Percentiles rank a stretch among this genome's conserved stretches.
These are phyloP conservation scores for Thymus mandschuricus DNA, from an alignment of 257 asterid species.

Conservation along the genomic window DNA sequence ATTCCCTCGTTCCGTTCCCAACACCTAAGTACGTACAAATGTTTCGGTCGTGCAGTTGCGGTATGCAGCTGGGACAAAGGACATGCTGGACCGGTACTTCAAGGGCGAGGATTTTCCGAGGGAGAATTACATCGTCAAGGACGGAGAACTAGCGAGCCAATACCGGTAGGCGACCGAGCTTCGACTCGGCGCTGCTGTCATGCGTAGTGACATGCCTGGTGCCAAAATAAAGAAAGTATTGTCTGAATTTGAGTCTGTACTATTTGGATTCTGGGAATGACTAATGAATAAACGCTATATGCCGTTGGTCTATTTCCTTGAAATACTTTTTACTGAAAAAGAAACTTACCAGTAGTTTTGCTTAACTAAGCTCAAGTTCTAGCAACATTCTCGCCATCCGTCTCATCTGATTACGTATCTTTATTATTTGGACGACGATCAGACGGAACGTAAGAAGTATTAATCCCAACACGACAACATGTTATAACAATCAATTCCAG, in stretches of 20 bases:
- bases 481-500: no score
- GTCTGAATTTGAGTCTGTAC: background rate
- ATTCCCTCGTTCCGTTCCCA: background rate
- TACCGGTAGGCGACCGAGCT: conserved; percentile 57
- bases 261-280: background rate
- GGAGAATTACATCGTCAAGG: conserved; percentile 93
- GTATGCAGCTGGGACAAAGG: conserved; percentile 92
- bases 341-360: background rate
- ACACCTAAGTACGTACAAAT: background rate
- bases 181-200: background rate
- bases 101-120: conserved; percentile 91
- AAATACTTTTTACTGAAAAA: background rate
- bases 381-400: no score
- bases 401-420: no score
- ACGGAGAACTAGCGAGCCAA: conserved; percentile 92
- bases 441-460: no score
- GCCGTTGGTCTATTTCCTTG: background rate
- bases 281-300: conserved; percentile 12
- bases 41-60: conserved; percentile 62
- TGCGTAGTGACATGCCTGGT: background rate
- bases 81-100: conserved; percentile 94
- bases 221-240: conserved; percentile 17
- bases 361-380: background rate
- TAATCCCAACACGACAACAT: no score
- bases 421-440: no score